Evolutionary conservation across 176 grass and related monocot species (phyloP), one percentile per base, ranked within the genome.

Genomic region (Aegilops speltoides): DNA sequence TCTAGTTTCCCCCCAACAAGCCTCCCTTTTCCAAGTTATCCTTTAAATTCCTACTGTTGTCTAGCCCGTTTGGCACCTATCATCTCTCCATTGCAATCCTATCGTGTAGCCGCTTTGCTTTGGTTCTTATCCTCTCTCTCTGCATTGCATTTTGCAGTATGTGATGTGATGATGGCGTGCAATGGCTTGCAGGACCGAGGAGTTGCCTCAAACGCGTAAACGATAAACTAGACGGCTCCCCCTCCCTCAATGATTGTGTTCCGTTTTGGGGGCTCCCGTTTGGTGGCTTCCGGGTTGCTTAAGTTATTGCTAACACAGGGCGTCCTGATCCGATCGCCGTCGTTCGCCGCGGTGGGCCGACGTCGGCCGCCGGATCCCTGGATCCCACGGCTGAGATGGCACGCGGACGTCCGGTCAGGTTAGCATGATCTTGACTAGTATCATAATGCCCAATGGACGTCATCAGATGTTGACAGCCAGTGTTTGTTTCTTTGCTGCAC

Each of bases 161-260:
- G 62, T 74, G 67, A 17, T 72, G 23, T 57, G 61, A 78, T 68
- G 59, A 81, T 80, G 61, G 2, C 33, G 10, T 70, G 59, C 80
- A 57, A 24, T 57, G 75, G 25, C 57, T 57, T 73, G 79, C 88
- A 89, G 66, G 67, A 67, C 25, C 67, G 22, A 81, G 64, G 38
- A 54, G 64, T 19, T 72, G 38, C 64, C 73, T 64, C 79, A 78
- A 43, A 64, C 29, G 7, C 60, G 17, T 8, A 77, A 76, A 67
- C 10, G 67, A 66, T 84, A 78, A 75, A 59, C 32, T 20, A 31
- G 43, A 77, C 75, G 16, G 43, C 43, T 46, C 41, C 41, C 54
- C 19, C 66, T 9, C 7, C 19, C 63, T 60, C 60, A 76, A 83
- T 84, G 60, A 83, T 80, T 84, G 24, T 7, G 16, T 23, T 24